Percentiles rank a stretch among this genome's conserved stretches.
Conservation (phyloP, 495 filamentous ascomycete species). For the Patellaria atrata region DNA sequence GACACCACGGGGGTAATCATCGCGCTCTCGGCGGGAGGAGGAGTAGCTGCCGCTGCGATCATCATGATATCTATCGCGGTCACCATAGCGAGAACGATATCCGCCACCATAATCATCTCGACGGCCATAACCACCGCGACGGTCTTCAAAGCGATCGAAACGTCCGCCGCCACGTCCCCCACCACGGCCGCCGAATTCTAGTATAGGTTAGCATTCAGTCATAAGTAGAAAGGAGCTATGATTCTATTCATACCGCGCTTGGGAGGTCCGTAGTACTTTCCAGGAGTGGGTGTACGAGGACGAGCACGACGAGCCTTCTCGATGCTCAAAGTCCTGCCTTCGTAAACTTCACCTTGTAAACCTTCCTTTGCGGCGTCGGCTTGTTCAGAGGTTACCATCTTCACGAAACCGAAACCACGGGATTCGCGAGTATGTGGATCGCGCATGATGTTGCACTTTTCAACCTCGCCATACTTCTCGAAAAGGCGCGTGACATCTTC, state of each 20-base stretch:
- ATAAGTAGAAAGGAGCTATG: slow-evolving; percentile 1
- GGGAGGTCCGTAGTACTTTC: slow-evolving; percentile 97
- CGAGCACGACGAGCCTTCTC: slow-evolving; percentile 95
- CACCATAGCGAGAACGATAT: slow-evolving; percentile 33
- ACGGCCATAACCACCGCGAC: slow-evolving; percentile 29
- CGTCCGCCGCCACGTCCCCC: slow-evolving; percentile 14
- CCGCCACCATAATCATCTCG: slow-evolving; percentile 40
- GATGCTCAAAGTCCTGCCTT: slow-evolving; percentile 92
- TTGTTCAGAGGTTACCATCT: slow-evolving; percentile 87
- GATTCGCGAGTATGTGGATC: slow-evolving; percentile 97
- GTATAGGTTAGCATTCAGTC: slow-evolving; percentile 28
- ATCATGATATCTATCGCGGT: slow-evolving; percentile 26
- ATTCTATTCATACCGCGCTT: slow-evolving; percentile 68
- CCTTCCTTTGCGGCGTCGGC: slow-evolving; percentile 95
- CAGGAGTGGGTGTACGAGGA: slow-evolving; percentile 90
- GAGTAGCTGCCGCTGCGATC: slow-evolving; percentile 27
- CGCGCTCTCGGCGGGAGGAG: slow-evolving; percentile 25
- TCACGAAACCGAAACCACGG: slow-evolving; percentile 98
- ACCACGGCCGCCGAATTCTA: slow-evolving; percentile 11
- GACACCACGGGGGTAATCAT: slow-evolving; percentile 32
- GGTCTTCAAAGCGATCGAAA: slow-evolving; percentile 38
- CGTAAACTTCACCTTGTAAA: slow-evolving; percentile 86
- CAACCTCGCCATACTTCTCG: slow-evolving; percentile 95
- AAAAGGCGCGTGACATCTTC: slow-evolving; percentile 86
- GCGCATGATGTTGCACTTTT: slow-evolving; percentile 99